Evolutionary conservation across 257 asterid species (phyloP).

Genomic region (Solanum boliviense): DNA sequence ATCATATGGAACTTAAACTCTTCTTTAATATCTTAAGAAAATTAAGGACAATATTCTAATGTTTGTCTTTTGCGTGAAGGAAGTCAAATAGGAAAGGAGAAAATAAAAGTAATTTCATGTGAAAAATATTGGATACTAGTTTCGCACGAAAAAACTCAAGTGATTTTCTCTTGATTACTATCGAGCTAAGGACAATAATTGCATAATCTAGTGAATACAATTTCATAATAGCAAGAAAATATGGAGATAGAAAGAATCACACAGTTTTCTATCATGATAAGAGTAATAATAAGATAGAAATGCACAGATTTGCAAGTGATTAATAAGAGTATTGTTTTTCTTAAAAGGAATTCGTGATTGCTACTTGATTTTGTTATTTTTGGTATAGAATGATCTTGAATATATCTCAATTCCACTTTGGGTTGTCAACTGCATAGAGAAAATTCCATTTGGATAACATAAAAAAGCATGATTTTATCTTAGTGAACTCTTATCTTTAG

Average conservation of each 20-base stretch:
- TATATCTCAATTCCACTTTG: background rate
- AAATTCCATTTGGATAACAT: background rate
- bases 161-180: background rate
- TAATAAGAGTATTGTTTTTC: background rate
- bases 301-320: background rate
- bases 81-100: background rate
- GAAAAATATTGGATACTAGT: background rate
- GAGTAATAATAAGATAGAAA: background rate
- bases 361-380: background rate
- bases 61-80: background rate
- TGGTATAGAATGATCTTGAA: background rate
- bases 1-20: background rate
- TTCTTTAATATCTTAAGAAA: background rate
- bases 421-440: background rate
- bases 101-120: background rate
- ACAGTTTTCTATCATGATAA: background rate
- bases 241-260: background rate
- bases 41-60: background rate
- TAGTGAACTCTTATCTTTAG: background rate
- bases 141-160: background rate
- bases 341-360: background rate
- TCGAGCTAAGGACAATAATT: accelerated
- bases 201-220: background rate
- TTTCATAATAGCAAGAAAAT: background rate
- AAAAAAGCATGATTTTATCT: background rate